A percentile compares a stretch with the other conserved stretches of the same genome.
Evolutionary conservation across 2,329 filamentous ascomycete species (phyloP).

Genomic region (Pezicula neosporulosa): DNA sequence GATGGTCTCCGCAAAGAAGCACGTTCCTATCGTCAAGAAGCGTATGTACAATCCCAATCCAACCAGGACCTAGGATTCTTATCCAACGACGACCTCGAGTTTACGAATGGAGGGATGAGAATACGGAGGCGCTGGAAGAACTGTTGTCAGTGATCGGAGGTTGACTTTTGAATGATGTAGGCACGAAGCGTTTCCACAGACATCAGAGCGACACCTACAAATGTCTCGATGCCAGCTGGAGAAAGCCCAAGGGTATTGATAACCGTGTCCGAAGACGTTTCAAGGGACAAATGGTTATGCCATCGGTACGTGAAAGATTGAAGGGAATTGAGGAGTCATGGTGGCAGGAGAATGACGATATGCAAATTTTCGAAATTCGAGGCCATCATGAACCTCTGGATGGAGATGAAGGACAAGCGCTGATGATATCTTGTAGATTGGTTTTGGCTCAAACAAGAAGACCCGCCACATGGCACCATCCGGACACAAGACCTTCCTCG

Average conservation of each 20-base stretch:
- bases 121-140: not conserved
- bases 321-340: conserved; percentile 4
- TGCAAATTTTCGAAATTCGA: not conserved
- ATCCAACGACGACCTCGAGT: not conserved
- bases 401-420: conserved; percentile 9
- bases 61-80: conserved; percentile 4
- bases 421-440: conserved; percentile 63
- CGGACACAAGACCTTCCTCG: conserved; percentile 99
- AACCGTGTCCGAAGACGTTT: conserved; percentile 96
- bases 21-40: conserved; percentile 99
- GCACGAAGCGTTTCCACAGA: conserved; percentile 91
- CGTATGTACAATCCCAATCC: conserved; percentile 62
- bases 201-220: conserved; percentile 98
- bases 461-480: conserved; percentile 98
- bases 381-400: conserved; percentile 5
- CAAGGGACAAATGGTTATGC: conserved; percentile 93
- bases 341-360: conserved; percentile 1
- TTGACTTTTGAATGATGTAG: conserved; percentile 46
- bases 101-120: not conserved
- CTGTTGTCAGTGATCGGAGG: not conserved
- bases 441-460: conserved; percentile 99
- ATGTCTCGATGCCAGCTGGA: conserved; percentile 86
- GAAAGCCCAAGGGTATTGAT: conserved; percentile 99
- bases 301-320: conserved; percentile 71
- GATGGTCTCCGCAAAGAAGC: conserved; percentile 99